Evolutionary conservation across 306 rosid genomes (phyloP), one percentile per base, ranked within the genome.

Genomic region (Prunus mume): DNA sequence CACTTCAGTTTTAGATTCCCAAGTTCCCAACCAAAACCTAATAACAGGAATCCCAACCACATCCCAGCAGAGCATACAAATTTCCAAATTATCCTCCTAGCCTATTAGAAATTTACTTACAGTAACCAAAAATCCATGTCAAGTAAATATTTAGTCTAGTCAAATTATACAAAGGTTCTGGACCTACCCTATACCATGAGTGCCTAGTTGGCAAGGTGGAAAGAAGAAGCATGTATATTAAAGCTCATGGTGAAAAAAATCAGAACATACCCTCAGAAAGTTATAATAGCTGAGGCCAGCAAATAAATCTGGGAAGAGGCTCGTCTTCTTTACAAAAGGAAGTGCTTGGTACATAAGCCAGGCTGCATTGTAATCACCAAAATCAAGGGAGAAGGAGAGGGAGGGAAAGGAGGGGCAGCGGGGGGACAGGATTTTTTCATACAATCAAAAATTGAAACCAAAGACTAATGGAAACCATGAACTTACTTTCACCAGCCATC

Each of bases 401-500:
- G 2, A 38, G 10, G 38, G 43, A 38, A 38, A 38, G 43, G 43
- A 6, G 43, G 43, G 43, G 9, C 43, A 61, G 12, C 18, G 47
- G n/a, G 13, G 69, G 69, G 50, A 61, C 30, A 5, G 8, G 41
- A 34, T 34, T 69, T 65, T 63, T 51, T 64, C 78, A 73, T 64
- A 25, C 30, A 81, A 75, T 77, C 49, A 62, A 67, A 58, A 46
- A 14, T 25, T 18, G 62, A 63, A 30, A 80, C 54, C 61, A 69
- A 71, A 79, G 76, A 34, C 68, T 64, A 5, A 45, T 69, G 50
- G 52, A 76, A 75, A 18, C 55, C 12, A 68, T 79, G 79, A 78
- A 87, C 97, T 90, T 90, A 94, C 98, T 84, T 92, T 95, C 98
- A 83, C 93, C 97, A 52, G 87, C 85, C 79, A 87, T 84, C 70